These are phyloP conservation scores for Rubia balearica DNA, from an alignment of 305 asterid genomes.

Conservation along the genomic window DNA sequence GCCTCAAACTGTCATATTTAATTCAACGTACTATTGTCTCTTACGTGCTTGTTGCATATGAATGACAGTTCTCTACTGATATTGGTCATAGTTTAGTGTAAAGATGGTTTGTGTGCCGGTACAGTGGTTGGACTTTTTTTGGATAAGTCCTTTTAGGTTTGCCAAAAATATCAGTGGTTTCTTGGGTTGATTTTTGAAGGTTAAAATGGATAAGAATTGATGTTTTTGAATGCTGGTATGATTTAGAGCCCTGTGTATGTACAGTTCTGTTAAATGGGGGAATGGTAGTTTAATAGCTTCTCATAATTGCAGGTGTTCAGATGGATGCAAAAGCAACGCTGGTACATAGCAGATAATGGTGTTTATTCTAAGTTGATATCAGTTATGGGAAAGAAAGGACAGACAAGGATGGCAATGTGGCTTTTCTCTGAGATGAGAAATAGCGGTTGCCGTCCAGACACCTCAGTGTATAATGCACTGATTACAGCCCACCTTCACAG, in stretches of 20 bases:
- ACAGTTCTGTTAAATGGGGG: conserved; percentile 1
- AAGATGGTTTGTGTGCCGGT: background rate
- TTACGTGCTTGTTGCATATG: background rate
- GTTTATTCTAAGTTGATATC: conserved; percentile 90
- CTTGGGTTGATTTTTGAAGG: background rate
- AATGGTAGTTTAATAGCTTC: conserved; percentile 12
- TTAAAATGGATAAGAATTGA: background rate
- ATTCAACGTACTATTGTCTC: background rate
- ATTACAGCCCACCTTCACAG: conserved; percentile 92
- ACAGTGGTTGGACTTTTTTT: background rate
- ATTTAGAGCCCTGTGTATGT: background rate
- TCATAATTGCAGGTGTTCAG: conserved; percentile 60
- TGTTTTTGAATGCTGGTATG: background rate
- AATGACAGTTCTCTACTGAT: background rate
- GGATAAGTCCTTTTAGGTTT: background rate
- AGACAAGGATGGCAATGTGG: conserved; percentile 95
- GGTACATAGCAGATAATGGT: conserved; percentile 94
- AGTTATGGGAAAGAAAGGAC: conserved; percentile 93
- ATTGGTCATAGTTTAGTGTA: background rate
- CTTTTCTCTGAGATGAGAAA: conserved; percentile 95
- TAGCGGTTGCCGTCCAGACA: conserved; percentile 84
- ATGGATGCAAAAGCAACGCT: conserved; percentile 97
- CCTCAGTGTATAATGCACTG: conserved; percentile 79
- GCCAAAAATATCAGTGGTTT: background rate
- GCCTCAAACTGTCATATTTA: too few relatives aligned